A percentile compares a stretch with the other conserved stretches of the same genome.
These are phyloP conservation scores for Curvularia sp. DNA, from an alignment of 2,329 filamentous ascomycete species.

Conservation along the genomic window DNA sequence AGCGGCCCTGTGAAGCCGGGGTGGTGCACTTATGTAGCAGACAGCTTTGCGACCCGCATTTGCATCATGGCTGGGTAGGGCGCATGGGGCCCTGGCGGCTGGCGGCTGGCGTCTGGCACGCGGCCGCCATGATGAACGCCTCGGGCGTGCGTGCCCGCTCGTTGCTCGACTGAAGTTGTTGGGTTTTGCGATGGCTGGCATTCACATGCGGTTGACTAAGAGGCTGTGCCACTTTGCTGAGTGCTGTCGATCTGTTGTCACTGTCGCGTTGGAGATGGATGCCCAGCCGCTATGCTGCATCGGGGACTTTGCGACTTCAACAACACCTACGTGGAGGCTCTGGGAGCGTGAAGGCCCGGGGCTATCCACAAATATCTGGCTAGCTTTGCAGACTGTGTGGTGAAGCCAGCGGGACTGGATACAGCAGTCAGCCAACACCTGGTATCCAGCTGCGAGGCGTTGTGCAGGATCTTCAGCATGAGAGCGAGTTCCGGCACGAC, in stretches of 20 bases:
- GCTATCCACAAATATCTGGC: constrained; percentile 6
- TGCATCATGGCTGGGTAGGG: constrained; percentile 35
- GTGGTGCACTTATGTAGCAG: constrained; percentile 39
- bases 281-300: constrained; percentile 24
- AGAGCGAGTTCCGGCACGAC: constrained; percentile 23
- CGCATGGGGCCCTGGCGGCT: constrained; percentile 27
- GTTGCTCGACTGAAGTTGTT: constrained; percentile 8
- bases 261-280: constrained; percentile 14
- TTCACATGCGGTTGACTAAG: constrained; percentile 13
- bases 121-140: constrained; percentile 26
- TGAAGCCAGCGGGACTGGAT: neutral
- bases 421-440: neutral
- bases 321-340: constrained; percentile 10
- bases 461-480: constrained; percentile 24
- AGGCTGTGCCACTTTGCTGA: neutral
- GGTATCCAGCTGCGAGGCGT: constrained; percentile 8
- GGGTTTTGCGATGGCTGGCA: neutral
- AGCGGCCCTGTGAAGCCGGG: constrained; percentile 23
- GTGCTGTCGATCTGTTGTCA: neutral
- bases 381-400: neutral
- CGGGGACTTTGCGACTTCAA: constrained; percentile 18
- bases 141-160: constrained; percentile 26
- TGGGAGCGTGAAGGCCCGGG: constrained; percentile 1
- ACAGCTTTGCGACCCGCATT: constrained; percentile 38
- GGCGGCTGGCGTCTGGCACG: constrained; percentile 30